Percentiles rank a stretch among this genome's conserved stretches.
Evolutionary conservation across 139 green algal genomes (phyloP).

Genomic region (Picochlorum sp.): DNA sequence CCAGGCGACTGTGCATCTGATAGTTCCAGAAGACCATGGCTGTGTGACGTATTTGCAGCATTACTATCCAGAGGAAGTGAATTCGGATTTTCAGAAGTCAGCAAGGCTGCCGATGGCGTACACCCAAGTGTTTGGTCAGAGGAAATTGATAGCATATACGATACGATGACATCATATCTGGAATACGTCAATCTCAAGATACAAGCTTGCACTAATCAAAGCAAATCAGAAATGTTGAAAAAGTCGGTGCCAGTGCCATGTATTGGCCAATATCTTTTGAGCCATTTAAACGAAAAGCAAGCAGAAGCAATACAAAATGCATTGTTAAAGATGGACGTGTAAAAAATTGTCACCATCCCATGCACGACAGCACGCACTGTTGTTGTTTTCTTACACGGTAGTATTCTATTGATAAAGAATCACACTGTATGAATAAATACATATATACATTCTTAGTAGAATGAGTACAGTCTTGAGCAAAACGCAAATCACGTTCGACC

Average conservation of each 20-base stretch:
- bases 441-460: neutral
- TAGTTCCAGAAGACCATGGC: slow-evolving; percentile 25
- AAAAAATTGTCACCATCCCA: too few species aligned
- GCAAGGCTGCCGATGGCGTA: neutral
- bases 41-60: slow-evolving; percentile 32
- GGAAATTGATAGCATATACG: slow-evolving; percentile 13
- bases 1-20: slow-evolving; percentile 5
- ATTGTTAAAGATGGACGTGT: neutral
- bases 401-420: neutral
- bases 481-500: neutral
- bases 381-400: too few species aligned
- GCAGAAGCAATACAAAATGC: neutral
- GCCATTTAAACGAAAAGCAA: neutral
- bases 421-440: neutral
- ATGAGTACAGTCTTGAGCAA: too few species aligned
- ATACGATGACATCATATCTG: too few species aligned
- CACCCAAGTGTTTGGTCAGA: slow-evolving; percentile 9
- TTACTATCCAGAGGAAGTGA: slow-evolving; percentile 44
- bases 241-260: neutral
- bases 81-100: slow-evolving; percentile 22
- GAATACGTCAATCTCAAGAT: too few species aligned
- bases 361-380: too few species aligned
- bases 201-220: too few species aligned
- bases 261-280: neutral
- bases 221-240: too few species aligned